Conservation (phyloP, 306 rosid species). For the Trifolium subterraneum region DNA sequence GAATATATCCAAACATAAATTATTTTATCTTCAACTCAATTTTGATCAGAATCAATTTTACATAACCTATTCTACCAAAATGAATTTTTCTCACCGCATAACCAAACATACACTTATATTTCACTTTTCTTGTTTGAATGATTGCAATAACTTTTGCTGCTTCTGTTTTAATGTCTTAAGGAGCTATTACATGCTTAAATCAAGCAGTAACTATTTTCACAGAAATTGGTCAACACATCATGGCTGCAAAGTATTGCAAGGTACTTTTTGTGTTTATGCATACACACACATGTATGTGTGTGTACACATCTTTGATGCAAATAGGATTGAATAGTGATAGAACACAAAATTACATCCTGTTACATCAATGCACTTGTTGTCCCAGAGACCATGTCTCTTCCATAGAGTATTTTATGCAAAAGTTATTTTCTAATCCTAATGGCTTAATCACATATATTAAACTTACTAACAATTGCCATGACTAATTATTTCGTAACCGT, state of each 20-base stretch:
- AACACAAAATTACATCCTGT: not conserved
- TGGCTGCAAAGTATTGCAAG: constrained; percentile 63
- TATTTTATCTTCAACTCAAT: too few species aligned
- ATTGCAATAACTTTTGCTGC: constrained; percentile 3
- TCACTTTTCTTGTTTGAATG: too few species aligned
- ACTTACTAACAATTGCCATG: not conserved
- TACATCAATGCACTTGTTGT: not conserved
- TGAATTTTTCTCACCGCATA: too few species aligned
- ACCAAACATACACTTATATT: too few species aligned
- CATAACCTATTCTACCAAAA: too few species aligned
- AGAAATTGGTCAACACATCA: constrained; percentile 55
- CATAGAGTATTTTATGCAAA: not conserved
- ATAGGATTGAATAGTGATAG: not conserved
- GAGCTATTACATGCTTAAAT: constrained; percentile 57
- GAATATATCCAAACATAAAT: too few species aligned
- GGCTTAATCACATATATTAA: not conserved
- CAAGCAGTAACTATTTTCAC: constrained; percentile 51
- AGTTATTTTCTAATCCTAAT: not conserved
- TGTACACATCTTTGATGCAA: not conserved
- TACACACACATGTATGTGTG: too few species aligned
- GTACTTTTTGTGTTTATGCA: constrained; percentile 29
- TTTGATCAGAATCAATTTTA: too few species aligned
- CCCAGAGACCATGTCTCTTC: not conserved
- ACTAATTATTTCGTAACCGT: not conserved
- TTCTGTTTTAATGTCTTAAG: constrained; percentile 41